Evolutionary conservation across 768 basidiomycete genomes (phyloP).

Genomic region (Chalciporus sphaerocephalus): DNA sequence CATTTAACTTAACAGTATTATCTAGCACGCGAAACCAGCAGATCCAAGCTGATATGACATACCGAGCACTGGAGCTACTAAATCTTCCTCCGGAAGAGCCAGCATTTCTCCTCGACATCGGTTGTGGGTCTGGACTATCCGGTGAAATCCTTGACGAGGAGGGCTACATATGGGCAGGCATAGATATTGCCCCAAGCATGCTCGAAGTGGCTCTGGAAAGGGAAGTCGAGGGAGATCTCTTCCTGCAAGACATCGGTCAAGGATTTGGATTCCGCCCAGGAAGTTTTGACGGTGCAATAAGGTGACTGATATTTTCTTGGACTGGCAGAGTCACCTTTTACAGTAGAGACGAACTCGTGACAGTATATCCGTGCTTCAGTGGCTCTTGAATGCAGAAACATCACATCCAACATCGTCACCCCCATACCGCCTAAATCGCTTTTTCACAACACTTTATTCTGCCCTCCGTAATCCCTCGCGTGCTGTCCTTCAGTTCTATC

Average conservation of each 20-base stretch:
- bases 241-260: conserved; percentile 96
- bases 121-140: conserved; percentile 94
- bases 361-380: conserved; percentile 98
- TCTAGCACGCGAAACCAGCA: conserved; percentile 88
- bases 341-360: background rate
- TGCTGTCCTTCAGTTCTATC: conserved; percentile 92
- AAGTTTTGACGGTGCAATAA: conserved; percentile 96
- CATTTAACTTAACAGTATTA: conserved; percentile 10
- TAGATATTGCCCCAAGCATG: conserved; percentile 96
- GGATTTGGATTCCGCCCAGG: conserved; percentile 97
- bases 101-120: conserved; percentile 88
- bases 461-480: conserved; percentile 80
- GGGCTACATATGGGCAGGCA: conserved; percentile 89
- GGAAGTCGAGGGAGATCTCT: conserved; percentile 93
- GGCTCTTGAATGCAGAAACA: conserved; percentile 96
- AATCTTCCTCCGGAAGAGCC: conserved; percentile 76
- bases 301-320: conserved; percentile 41
- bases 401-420: conserved; percentile 86
- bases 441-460: conserved; percentile 91
- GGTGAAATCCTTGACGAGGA: conserved; percentile 96
- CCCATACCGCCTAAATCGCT: conserved; percentile 77
- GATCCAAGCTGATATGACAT: conserved; percentile 97
- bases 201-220: conserved; percentile 95
- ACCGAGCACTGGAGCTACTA: conserved; percentile 88
- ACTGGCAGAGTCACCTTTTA: background rate